Conservation (phyloP, 2,329 filamentous ascomycete genomes). For the Eurotiales sp. region DNA sequence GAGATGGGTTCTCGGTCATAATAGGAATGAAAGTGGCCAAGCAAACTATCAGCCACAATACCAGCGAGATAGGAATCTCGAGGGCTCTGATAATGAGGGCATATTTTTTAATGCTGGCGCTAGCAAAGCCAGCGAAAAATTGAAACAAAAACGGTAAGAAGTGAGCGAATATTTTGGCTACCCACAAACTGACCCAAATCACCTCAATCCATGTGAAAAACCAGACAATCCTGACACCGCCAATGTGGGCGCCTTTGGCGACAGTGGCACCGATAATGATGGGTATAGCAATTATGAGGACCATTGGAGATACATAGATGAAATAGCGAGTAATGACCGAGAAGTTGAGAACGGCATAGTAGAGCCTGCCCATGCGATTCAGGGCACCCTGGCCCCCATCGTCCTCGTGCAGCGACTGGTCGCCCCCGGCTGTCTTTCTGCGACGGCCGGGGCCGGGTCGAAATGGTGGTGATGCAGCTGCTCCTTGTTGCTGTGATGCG, state of each 20-base stretch:
- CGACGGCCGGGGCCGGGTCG: conserved; percentile 28
- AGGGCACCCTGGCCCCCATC: conserved; percentile 57
- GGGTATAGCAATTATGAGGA: conserved; percentile 56
- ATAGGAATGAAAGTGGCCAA: conserved; percentile 57
- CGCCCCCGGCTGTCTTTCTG: conserved; percentile 32
- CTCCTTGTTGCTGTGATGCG: conserved; percentile 16
- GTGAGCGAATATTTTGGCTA: conserved; percentile 57
- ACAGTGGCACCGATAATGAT: conserved; percentile 59
- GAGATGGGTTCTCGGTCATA: conserved; percentile 42
- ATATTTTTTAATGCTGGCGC: conserved; percentile 62
- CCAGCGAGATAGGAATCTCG: conserved; percentile 58
- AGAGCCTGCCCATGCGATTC: conserved; percentile 58
- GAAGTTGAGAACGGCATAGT: conserved; percentile 59
- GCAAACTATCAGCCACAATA: conserved; percentile 58
- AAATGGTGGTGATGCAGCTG: too few relatives aligned
- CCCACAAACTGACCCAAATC: conserved; percentile 62
- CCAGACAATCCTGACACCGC: conserved; percentile 55
- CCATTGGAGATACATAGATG: conserved; percentile 59
- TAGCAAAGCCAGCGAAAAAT: conserved; percentile 59
- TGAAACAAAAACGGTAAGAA: conserved; percentile 59
- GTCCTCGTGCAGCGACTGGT: conserved; percentile 29
- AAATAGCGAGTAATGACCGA: conserved; percentile 62
- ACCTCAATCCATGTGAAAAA: conserved; percentile 65
- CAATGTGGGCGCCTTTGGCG: conserved; percentile 47
- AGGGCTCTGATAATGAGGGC: conserved; percentile 55